Evolutionary conservation across 345 rosid species (phyloP), one percentile per base, ranked within the genome.

Genomic region (Eucalyptus pauciflora): DNA sequence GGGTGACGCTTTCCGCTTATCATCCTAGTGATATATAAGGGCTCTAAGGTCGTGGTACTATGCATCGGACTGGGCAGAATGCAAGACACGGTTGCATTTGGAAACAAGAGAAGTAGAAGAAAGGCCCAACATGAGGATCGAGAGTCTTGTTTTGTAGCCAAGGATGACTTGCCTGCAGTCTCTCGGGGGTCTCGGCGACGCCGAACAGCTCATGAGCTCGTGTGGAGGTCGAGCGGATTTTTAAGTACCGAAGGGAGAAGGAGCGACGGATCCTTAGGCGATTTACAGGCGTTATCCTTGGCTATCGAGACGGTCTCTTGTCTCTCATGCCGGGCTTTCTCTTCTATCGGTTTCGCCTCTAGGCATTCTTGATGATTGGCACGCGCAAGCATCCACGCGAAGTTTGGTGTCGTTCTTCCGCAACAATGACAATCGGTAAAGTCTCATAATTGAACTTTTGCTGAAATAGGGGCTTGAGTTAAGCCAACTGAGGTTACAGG

Each of bases 111-210:
- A 41, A 76, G 8, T 11, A 6, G 69, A 41, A 89, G 93, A 91
- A 89, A 90, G 85, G 90, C 89, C 90, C 89, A 85, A 60, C 93
- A 88, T 91, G 94, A 90, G 91, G 94, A 90, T 85, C 52, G 27
- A 81, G 90, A 86, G 92, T 88, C 88, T 29, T 33, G 93, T 94
- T 89, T 90, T 24, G 93, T 92, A 91, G 95, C 95, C 93, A 92
- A 92, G 95, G 92, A 94, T 94, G 94, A 92, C 93, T 92, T 91
- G 93, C 95, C 95, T 92, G 88, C 20, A 46, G 81, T 92, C 90
- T 45, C 50, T 25, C 37, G 24, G 86, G 51, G 85, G 62, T 41
- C 80, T 87, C 60, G 24, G 85, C 62, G 14, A 76, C 7, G 83
- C 24, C 29, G 48, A 41, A 6, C 13, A 6, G 48, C 83, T 10